Conservation (phyloP, 148 eudicot genomes). For the Polygonum maritimum region DNA sequence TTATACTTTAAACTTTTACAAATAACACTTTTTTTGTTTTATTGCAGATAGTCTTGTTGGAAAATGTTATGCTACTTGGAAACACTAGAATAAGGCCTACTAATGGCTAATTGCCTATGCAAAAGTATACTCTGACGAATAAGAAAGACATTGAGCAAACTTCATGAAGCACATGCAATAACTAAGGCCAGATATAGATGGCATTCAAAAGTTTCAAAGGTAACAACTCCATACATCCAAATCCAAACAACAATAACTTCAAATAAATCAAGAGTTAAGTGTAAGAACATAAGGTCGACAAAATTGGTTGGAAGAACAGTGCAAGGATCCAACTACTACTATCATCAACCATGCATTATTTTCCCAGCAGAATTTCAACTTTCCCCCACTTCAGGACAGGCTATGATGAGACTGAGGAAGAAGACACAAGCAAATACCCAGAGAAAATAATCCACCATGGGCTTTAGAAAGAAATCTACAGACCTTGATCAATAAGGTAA, state of each 20-base stretch:
- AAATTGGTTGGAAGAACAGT: neutral
- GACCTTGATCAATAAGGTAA: constrained; percentile 16
- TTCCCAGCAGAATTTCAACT: neutral
- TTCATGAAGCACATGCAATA: neutral
- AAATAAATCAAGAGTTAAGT: neutral
- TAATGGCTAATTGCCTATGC: too few relatives aligned
- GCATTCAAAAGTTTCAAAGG: neutral
- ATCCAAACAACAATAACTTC: neutral
- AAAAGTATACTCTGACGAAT: too few relatives aligned
- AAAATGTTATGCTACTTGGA: too few relatives aligned
- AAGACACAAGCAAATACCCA: neutral
- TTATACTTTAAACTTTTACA: too few relatives aligned
- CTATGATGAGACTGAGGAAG: too few relatives aligned
- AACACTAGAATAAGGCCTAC: too few relatives aligned
- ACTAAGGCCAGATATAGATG: neutral
- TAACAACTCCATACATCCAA: neutral
- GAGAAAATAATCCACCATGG: neutral
- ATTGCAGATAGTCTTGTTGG: too few relatives aligned
- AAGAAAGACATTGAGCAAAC: too few relatives aligned
- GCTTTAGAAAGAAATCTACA: neutral
- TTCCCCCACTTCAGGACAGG: neutral
- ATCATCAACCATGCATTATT: neutral
- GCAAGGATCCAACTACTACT: neutral
- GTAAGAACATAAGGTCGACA: neutral
- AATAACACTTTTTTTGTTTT: too few relatives aligned